A percentile compares a stretch with the other conserved stretches of the same genome.
phyloP scores from a whole-genome alignment of 2,329 filamentous ascomycete species.

The Sphaerulina vaccinii region DNA sequence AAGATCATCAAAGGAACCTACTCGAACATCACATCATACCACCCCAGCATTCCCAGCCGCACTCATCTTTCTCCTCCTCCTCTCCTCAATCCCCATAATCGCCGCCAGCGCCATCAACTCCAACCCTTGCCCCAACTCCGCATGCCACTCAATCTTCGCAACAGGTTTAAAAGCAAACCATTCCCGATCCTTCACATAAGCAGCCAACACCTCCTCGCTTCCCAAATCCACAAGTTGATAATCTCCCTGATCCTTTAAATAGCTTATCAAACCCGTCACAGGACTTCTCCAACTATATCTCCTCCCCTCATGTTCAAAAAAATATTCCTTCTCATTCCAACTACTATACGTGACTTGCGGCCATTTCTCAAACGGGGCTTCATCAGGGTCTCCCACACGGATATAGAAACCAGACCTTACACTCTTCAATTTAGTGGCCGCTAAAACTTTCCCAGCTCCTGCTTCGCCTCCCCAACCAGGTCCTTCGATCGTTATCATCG shows the following conservation, averaged over 20 bases:
- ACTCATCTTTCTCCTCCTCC: conserved; percentile 8
- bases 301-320: conserved; percentile 7
- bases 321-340: conserved; percentile 6
- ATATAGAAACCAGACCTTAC: conserved; percentile 10
- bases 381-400: conserved; percentile 14
- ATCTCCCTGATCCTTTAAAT: conserved; percentile 1
- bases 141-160: conserved; percentile 10
- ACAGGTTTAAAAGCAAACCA: conserved; percentile 3
- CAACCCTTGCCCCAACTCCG: conserved; percentile 12
- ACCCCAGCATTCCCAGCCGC: neutral
- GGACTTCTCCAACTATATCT: conserved; percentile 15
- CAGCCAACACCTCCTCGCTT: neutral
- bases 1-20: no score
- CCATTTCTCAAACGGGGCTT: conserved; percentile 9
- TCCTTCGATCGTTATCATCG: conserved; percentile 9
- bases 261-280: conserved; percentile 4
- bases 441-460: neutral
- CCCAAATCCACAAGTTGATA: conserved; percentile 11
- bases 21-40: neutral
- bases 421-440: conserved; percentile 7
- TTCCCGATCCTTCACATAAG: conserved; percentile 8
- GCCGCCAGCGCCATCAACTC: conserved; percentile 16
- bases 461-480: neutral
- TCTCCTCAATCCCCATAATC: conserved; percentile 15
- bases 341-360: conserved; percentile 6